A percentile compares a stretch with the other conserved stretches of the same genome.
phyloP scores from a whole-genome alignment of 192 early-diverging fungal genomes.

The Chytriomyces hyalinus region DNA sequence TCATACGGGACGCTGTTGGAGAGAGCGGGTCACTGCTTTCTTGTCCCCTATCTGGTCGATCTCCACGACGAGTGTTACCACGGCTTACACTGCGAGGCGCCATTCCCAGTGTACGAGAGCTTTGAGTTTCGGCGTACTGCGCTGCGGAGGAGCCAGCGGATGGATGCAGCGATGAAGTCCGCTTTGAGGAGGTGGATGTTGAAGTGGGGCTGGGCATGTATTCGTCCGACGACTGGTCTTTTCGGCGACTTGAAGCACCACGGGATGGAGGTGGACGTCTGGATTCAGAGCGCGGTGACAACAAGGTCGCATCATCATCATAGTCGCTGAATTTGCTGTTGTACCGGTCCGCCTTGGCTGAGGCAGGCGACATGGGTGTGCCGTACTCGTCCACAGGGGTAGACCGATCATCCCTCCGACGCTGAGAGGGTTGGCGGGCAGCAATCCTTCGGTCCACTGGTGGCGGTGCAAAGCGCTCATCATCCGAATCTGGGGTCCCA shows the following conservation, averaged over 20 bases:
- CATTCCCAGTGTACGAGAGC: not conserved
- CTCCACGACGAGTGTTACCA: not conserved
- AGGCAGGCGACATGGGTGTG: not conserved
- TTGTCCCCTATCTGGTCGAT: not conserved
- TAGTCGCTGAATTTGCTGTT: conserved; percentile 1
- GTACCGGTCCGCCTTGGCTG: not conserved
- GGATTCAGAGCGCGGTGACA: not conserved
- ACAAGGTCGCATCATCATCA: not conserved
- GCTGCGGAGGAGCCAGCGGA: not conserved
- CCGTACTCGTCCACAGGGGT: not conserved
- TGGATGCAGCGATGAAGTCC: not conserved
- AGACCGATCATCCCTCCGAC: not conserved
- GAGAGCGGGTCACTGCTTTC: not conserved
- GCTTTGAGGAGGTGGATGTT: not conserved
- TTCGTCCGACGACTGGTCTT: not conserved
- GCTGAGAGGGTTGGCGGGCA: not conserved
- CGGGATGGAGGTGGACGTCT: not conserved
- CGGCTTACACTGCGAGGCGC: not conserved
- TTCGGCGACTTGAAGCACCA: not conserved
- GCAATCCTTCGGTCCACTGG: not conserved
- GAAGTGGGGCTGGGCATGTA: not conserved
- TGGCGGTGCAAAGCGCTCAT: not conserved
- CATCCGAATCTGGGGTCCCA: not conserved
- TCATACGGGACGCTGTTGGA: not conserved
- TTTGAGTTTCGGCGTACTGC: not conserved